Evolutionary conservation across 192 early-diverging fungal genomes (phyloP).

Genomic region (Rhizophagus prolifer): DNA sequence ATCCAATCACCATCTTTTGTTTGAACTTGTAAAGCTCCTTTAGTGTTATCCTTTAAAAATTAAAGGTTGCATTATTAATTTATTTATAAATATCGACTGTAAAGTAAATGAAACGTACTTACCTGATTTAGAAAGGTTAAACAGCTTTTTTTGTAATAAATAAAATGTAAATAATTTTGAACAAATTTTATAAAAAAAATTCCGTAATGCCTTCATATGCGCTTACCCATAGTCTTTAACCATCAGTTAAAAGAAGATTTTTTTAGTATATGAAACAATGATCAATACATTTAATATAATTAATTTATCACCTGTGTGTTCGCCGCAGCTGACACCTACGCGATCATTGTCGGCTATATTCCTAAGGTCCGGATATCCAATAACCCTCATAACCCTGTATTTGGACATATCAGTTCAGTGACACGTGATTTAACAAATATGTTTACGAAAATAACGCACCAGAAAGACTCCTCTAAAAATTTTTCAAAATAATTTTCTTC

Average conservation of each 20-base stretch:
- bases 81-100: neutral
- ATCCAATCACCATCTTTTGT: conserved; percentile 50
- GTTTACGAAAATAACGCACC: conserved; percentile 15
- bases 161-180: neutral
- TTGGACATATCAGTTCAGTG: neutral
- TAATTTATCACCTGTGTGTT: conserved; percentile 48
- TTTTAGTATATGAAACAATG: neutral
- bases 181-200: neutral
- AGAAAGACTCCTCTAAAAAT: conserved; percentile 36
- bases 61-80: neutral
- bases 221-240: conserved; percentile 27
- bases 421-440: neutral
- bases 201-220: neutral
- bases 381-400: conserved; percentile 42
- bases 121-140: conserved; percentile 50
- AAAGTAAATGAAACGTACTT: neutral
- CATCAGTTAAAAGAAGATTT: neutral
- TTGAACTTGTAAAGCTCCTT: conserved; percentile 51
- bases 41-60: conserved; percentile 40
- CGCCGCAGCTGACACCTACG: conserved; percentile 49
- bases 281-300: neutral
- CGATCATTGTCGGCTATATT: conserved; percentile 6
- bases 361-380: conserved; percentile 42
- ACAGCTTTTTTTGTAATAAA: conserved; percentile 28
- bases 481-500: conserved; percentile 34